Base-by-base conservation (phyloP, 805 yeast genomes). In the Dipodascus albidus region DNA sequence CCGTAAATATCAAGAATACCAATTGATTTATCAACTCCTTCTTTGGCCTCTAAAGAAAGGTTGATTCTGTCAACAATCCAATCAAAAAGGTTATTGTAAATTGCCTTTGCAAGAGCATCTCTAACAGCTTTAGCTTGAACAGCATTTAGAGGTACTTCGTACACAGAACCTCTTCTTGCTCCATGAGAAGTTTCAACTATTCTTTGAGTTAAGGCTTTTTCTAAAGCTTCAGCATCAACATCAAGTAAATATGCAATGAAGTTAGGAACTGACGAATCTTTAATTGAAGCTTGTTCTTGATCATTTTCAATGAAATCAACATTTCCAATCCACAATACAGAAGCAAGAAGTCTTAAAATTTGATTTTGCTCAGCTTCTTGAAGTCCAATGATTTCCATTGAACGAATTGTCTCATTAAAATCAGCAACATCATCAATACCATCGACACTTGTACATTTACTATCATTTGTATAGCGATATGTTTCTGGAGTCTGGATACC, bases 1-100 rank as follows among this genome's bases (percentile, higher is more conserved):
- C 98, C 98, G 66, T 90, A 90, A 60, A 91, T 90, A 79, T 90
- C 98, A 64, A 90, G 75, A 61, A 90, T 90, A 59, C 98, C 98
- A 62, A 93, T 83, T 19, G 67, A 54, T 23, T 96, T 85, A 64
- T 83, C 86, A 6, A 72, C 74, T 41, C 60, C 64, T 33, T 74
- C 70, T 53, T 72, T 71, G 0, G 81, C 65, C 21, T 80, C 80
- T 61, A 93, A 76, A 0, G 97, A 86, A 49, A 74, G 70, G 67
- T 93, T 93, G 48, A 93, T 96, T 64, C 98, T 80, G 53, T 76
- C 86, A 17, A 93, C 98, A 63, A 93, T 89, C 97, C 98, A 90
- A 57, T 93, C 98, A 64, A 93, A 93, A 54, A 93, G 72, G 63
- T 90, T 90, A 67, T 82, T 88, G 73, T 93, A 93, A 50, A 93